Conservation (phyloP, 169 alveolate genomes). For the Plasmodium vivax region DNA sequence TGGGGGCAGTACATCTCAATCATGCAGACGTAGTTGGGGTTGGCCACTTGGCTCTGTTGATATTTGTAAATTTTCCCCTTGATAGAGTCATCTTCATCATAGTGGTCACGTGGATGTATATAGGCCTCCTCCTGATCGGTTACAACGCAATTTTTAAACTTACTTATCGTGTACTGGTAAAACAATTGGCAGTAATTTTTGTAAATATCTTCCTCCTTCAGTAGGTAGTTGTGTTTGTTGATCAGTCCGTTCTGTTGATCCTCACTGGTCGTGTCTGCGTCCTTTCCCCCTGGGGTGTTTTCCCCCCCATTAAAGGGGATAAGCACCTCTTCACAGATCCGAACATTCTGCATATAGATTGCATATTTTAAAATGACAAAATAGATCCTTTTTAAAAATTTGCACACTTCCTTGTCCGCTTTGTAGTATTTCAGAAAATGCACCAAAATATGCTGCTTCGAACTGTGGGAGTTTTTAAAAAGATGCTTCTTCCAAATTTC, state of each 20-base stretch:
- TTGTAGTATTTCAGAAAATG: conserved; percentile 41
- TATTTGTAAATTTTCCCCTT: background rate
- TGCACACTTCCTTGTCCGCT: conserved; percentile 32
- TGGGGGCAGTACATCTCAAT: conserved; percentile 35
- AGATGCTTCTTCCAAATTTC: conserved; percentile 18
- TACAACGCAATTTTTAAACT: background rate
- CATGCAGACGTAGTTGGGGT: conserved; percentile 18
- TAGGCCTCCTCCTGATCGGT: background rate
- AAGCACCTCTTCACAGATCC: background rate
- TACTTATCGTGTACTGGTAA: conserved; percentile 34
- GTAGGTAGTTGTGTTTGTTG: conserved; percentile 27
- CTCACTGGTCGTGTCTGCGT: background rate
- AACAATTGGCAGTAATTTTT: conserved; percentile 59
- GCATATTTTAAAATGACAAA: conserved; percentile 47
- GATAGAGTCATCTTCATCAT: background rate
- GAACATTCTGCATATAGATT: conserved; percentile 43
- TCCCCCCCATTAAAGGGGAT: background rate
- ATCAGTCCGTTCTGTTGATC: background rate
- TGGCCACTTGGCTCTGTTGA: background rate
- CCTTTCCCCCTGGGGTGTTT: background rate
- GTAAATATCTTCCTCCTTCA: conserved; percentile 40
- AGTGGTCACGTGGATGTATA: background rate
- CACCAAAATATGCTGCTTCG: conserved; percentile 17
- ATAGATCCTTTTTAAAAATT: conserved; percentile 25
- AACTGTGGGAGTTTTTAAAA: background rate